Percentiles rank a stretch among this genome's conserved stretches.
These are phyloP conservation scores for Trichoderma sp. DNA, from an alignment of 2,329 filamentous ascomycete genomes.

Conservation along the genomic window DNA sequence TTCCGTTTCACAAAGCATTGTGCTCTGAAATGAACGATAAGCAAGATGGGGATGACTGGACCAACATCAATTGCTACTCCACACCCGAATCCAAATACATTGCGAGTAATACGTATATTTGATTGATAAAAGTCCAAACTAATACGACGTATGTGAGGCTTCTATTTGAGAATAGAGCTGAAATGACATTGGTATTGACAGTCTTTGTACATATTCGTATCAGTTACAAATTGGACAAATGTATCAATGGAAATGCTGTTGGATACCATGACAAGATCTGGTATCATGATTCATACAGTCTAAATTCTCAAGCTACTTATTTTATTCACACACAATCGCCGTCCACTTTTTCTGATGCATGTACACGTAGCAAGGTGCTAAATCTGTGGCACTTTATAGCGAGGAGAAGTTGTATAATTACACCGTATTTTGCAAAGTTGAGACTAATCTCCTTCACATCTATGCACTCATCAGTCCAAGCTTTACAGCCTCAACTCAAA, in stretches of 20 bases:
- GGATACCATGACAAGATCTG: not conserved
- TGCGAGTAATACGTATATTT: not conserved
- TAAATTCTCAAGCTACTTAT: not conserved
- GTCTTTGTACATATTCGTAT: rapidly evolving
- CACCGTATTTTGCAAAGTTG: not conserved
- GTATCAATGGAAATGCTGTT: not conserved
- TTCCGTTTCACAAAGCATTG: not conserved
- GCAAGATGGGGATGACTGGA: not conserved
- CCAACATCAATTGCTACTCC: not conserved
- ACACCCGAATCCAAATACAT: not conserved
- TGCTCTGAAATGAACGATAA: not conserved
- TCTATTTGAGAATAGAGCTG: rapidly evolving
- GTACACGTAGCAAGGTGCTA: not conserved
- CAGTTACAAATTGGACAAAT: not conserved
- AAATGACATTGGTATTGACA: not conserved
- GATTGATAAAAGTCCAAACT: not conserved
- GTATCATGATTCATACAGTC: not conserved
- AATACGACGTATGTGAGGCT: not conserved
- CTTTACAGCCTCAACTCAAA: not conserved
- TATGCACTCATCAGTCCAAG: not conserved
- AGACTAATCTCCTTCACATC: not conserved
- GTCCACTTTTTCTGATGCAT: not conserved
- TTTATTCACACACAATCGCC: not conserved
- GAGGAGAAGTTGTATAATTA: not conserved
- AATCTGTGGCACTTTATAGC: not conserved